A percentile compares a stretch with the other conserved stretches of the same genome.
Conservation (phyloP, 495 filamentous ascomycete species). For the Hypoxylon rickii region DNA sequence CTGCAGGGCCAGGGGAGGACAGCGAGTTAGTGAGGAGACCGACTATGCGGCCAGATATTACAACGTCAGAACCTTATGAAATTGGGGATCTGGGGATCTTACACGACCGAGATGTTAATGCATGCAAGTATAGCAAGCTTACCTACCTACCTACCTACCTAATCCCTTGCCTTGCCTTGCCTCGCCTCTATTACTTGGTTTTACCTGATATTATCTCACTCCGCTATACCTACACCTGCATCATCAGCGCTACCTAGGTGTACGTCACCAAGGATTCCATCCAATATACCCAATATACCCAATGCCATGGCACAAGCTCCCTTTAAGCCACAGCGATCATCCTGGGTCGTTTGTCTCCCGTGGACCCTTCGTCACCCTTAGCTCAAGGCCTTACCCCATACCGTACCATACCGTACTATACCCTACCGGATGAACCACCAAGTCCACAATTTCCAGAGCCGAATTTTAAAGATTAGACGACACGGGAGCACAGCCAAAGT, state of each 20-base stretch:
- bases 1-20: slow-evolving; percentile 26
- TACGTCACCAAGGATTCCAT: no score
- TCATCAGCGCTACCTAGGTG: no score
- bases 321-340: slow-evolving; percentile 1
- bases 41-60: slow-evolving; percentile 35
- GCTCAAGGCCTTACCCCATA: neutral
- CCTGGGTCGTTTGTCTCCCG: slow-evolving; percentile 6
- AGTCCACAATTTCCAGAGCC: slow-evolving; percentile 9
- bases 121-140: slow-evolving; percentile 25
- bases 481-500: slow-evolving; percentile 1
- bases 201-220: neutral
- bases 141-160: neutral
- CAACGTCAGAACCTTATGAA: slow-evolving; percentile 19
- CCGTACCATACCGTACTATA: no score
- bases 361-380: slow-evolving; percentile 1
- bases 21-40: slow-evolving; percentile 22
- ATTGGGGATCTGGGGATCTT: slow-evolving; percentile 17
- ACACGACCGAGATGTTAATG: slow-evolving; percentile 17
- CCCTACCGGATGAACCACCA: slow-evolving; percentile 17
- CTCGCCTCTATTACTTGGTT: neutral
- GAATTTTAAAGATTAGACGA: slow-evolving; percentile 15
- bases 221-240: neutral
- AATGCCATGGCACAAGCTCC: slow-evolving; percentile 23
- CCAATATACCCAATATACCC: no score
- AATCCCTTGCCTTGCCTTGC: neutral